Conservation (phyloP, 2,329 filamentous ascomycete genomes). For the Harringtonia lauricola region DNA sequence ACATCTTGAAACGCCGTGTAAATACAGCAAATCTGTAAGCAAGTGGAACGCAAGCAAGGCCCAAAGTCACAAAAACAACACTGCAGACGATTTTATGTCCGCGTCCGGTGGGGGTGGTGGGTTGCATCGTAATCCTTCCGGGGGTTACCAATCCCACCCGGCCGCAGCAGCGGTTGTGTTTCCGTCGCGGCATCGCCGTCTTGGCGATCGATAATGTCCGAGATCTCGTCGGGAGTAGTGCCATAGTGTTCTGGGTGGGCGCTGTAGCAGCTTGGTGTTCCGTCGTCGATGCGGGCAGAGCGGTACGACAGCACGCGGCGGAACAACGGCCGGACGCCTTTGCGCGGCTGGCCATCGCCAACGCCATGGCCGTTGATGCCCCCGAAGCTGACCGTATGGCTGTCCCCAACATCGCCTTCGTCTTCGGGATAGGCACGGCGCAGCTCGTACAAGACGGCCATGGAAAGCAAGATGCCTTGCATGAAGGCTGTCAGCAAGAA, state of each 20-base stretch:
- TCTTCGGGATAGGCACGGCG: conserved; percentile 15
- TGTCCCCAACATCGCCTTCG: conserved; percentile 4
- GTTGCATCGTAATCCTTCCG: conserved; percentile 6
- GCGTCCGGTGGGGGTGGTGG: no score
- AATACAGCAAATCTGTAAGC: no score
- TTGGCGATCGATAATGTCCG: conserved; percentile 36
- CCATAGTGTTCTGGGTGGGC: conserved; percentile 41
- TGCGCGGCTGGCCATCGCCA: conserved; percentile 8
- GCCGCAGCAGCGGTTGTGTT: conserved; percentile 37
- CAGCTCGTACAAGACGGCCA: conserved; percentile 72
- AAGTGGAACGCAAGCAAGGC: no score
- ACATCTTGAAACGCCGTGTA: no score
- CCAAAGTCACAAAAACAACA: no score
- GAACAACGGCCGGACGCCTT: conserved; percentile 20
- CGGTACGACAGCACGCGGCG: conserved; percentile 30
- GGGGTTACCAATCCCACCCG: conserved; percentile 37
- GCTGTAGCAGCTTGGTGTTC: conserved; percentile 37
- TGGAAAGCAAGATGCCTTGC: conserved; percentile 68
- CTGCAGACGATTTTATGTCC: no score
- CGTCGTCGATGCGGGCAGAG: conserved; percentile 35
- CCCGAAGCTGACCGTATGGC: neutral
- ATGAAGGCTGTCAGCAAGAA: conserved; percentile 77
- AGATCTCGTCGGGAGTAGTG: conserved; percentile 38
- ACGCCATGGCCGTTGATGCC: neutral
- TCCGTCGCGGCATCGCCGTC: conserved; percentile 38